phyloP scores from a whole-genome alignment of 305 asterid species.

The Fraxinus platypoda region DNA sequence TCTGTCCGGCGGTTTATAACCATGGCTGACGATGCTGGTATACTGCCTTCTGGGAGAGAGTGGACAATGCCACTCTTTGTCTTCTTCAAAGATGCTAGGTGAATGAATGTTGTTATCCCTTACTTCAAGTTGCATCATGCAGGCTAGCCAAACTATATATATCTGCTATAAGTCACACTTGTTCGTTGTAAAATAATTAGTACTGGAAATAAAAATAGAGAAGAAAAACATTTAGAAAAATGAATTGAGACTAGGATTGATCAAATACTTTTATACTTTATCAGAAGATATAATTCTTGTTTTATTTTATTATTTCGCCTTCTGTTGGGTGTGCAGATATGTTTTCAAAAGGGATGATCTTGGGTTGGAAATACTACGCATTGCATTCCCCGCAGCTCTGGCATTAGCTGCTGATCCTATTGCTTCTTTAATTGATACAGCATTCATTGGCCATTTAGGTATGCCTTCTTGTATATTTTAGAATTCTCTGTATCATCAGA shows the following conservation, averaged over 20 bases:
- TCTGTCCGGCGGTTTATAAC: neutral
- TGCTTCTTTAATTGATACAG: conserved; percentile 86
- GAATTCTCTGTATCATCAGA: neutral
- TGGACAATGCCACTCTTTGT: conserved; percentile 59
- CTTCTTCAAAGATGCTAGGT: conserved; percentile 66
- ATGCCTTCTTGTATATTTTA: neutral
- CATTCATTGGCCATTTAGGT: conserved; percentile 89
- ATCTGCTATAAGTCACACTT: neutral
- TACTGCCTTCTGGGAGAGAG: conserved; percentile 23
- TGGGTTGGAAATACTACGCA: conserved; percentile 62
- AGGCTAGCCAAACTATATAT: neutral
- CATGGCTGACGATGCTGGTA: conserved; percentile 49
- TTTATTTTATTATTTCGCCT: neutral
- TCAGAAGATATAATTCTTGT: neutral
- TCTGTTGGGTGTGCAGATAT: conserved; percentile 29
- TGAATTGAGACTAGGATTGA: neutral
- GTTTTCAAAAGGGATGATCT: conserved; percentile 69
- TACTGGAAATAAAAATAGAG: neutral
- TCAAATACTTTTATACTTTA: neutral
- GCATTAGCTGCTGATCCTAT: conserved; percentile 97
- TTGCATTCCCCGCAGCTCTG: conserved; percentile 89
- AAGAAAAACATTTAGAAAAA: neutral
- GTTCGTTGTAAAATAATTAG: neutral
- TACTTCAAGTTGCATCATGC: neutral
- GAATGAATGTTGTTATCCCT: neutral